Evolutionary conservation across 768 basidiomycete genomes (phyloP), one percentile per base, ranked within the genome.

Genomic region (Amanita pallidorosea): DNA sequence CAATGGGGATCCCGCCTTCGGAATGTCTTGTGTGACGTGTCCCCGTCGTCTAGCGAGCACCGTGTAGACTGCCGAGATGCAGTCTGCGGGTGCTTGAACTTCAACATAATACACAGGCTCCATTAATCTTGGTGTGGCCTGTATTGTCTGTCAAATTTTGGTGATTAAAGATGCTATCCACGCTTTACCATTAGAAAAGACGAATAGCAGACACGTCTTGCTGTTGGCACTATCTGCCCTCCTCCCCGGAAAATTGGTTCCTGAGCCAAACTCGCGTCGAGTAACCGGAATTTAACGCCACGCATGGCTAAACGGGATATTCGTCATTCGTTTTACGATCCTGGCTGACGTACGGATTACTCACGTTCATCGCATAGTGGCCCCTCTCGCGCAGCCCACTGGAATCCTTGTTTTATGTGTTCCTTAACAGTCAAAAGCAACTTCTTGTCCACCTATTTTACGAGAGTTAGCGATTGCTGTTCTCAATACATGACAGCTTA

Each of bases 51-150:
- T 81, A n/a, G 96, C 94, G 47, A 99, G 86, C 41, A 98, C 96
- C 4, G 93, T 96, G 66, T 98, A 98, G 33, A 99, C 94, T 9
- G 94, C 93, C 18, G 96, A 96, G 55, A 99, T 94, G 62, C 96
- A 97, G 64, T 99, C 96, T 15, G 94, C 92, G 7, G 96, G 96
- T 6, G 95, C 90, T 67, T 98, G 95, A n/a, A 99, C 94, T 67
- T 99, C 96, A 49, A 98, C 95, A 63, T 91, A 97, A 74, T 95
- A 98, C 55, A 98, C 84, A 3, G 96, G 96, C 66, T 99, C 95
- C 83, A 95, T 92, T 53, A 96, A 67, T 53, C 93, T 81, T 4
- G 95, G 95, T 3, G 93, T 89, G 13, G 95, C 93, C 93, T 95
- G 56, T 18, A 46, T 38, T 48, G 25, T 44, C 47, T 36, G 44